Evolutionary conservation across 192 early-diverging fungal species (phyloP).

Genomic region (Endogone sp.): DNA sequence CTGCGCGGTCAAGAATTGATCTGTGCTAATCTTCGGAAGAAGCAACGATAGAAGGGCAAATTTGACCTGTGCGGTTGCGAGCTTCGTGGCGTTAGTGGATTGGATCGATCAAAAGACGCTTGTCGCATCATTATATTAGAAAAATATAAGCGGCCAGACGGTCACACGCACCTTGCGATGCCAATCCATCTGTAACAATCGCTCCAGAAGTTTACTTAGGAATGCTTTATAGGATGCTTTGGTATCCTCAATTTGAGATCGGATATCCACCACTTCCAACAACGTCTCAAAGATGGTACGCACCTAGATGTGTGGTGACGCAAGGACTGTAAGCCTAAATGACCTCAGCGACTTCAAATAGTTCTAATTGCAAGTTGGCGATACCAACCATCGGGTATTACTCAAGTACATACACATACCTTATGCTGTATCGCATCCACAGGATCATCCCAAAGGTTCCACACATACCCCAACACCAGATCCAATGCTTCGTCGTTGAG

Average conservation of each 20-base stretch:
- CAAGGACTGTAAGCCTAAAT: too few species aligned
- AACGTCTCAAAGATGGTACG: constrained; percentile 66
- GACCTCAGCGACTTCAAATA: too few species aligned
- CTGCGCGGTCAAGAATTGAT: constrained; percentile 48
- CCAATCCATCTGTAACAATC: constrained; percentile 72
- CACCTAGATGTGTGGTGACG: too few species aligned
- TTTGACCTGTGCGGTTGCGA: constrained; percentile 45
- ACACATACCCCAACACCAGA: constrained; percentile 65
- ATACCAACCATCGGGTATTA: not conserved
- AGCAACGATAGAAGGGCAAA: constrained; percentile 72
- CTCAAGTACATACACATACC: constrained; percentile 18
- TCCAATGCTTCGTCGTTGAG: constrained; percentile 19
- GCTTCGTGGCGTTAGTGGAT: too few species aligned
- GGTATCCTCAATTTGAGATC: constrained; percentile 13
- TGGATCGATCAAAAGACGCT: not conserved
- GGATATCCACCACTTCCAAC: constrained; percentile 55
- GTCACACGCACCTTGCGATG: constrained; percentile 55
- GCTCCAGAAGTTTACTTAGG: constrained; percentile 54
- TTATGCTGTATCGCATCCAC: constrained; percentile 77
- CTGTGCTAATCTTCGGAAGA: constrained; percentile 46
- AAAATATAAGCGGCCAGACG: not conserved
- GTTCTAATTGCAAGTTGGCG: not conserved
- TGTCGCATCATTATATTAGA: not conserved
- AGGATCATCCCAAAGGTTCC: constrained; percentile 86
- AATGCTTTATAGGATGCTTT: constrained; percentile 36